These are phyloP conservation scores for Pseudogymnoascus sp. DNA, from an alignment of 2,329 filamentous ascomycete species.

Conservation along the genomic window DNA sequence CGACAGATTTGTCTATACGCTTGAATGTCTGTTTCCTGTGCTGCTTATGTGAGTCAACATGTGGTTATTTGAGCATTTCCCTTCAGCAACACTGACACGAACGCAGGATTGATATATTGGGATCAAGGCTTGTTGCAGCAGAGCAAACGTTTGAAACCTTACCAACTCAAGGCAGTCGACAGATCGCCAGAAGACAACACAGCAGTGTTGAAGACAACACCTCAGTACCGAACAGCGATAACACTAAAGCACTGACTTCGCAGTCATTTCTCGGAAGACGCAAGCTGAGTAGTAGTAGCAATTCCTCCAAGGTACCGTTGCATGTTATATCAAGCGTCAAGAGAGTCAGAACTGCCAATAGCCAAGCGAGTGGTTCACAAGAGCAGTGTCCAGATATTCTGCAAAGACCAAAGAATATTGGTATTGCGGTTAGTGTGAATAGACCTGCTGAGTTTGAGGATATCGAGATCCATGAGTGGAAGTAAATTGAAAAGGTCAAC, in stretches of 20 bases:
- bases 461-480: neutral
- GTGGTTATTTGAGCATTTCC: neutral
- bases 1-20: conserved; percentile 34
- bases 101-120: neutral
- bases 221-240: neutral
- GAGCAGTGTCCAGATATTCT: neutral
- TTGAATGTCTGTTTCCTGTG: conserved; percentile 36
- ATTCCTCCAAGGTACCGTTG: neutral
- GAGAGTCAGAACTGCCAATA: neutral
- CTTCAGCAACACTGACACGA: neutral
- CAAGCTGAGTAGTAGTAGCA: neutral
- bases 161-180: neutral
- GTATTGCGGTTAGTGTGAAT: neutral
- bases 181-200: neutral
- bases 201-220: neutral
- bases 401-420: neutral
- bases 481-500: neutral
- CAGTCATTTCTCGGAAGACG: neutral
- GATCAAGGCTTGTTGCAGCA: neutral
- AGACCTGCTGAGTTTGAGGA: neutral
- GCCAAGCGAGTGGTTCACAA: neutral
- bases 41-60: conserved; percentile 31
- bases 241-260: neutral
- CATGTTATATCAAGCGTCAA: neutral
- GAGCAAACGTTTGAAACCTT: neutral